A percentile compares a stretch with the other conserved stretches of the same genome.
Evolutionary conservation across 202 grass and related monocot species (phyloP).

Genomic region (Setaria viridis): DNA sequence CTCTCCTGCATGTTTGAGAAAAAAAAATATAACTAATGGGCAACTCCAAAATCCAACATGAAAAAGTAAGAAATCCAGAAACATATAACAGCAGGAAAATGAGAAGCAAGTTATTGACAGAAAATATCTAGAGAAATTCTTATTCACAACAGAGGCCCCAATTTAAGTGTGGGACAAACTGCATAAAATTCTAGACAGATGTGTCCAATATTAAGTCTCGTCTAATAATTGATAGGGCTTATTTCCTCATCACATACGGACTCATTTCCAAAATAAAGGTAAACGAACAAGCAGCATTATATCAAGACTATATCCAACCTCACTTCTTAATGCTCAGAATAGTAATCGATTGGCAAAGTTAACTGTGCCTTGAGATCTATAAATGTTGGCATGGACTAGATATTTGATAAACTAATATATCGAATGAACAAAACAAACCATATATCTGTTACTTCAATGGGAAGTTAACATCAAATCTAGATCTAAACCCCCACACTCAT

Average conservation of each 20-base stretch:
- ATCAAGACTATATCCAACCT: conserved; percentile 14
- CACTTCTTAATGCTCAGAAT: conserved; percentile 14
- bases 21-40: not conserved
- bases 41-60: conserved; percentile 1
- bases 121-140: conserved; percentile 10
- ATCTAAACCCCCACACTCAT: not conserved
- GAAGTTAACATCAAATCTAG: not conserved
- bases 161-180: not conserved
- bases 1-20: too few species aligned
- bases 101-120: not conserved
- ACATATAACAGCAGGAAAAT: not conserved
- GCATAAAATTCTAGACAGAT: not conserved
- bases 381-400: not conserved
- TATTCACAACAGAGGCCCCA: not conserved
- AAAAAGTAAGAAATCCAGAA: conserved; percentile 32
- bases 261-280: not conserved
- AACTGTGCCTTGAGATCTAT: not conserved
- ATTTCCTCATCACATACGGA: not conserved
- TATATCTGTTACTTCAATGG: not conserved
- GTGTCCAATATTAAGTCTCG: not conserved
- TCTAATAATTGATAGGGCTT: conserved; percentile 8
- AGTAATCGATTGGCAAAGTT: conserved; percentile 4
- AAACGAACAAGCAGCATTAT: not conserved
- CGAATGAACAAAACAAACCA: conserved; percentile 17
- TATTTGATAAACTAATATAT: not conserved